These are phyloP conservation scores for Sporormia fimetaria DNA, from an alignment of 495 filamentous ascomycete genomes.

Conservation along the genomic window DNA sequence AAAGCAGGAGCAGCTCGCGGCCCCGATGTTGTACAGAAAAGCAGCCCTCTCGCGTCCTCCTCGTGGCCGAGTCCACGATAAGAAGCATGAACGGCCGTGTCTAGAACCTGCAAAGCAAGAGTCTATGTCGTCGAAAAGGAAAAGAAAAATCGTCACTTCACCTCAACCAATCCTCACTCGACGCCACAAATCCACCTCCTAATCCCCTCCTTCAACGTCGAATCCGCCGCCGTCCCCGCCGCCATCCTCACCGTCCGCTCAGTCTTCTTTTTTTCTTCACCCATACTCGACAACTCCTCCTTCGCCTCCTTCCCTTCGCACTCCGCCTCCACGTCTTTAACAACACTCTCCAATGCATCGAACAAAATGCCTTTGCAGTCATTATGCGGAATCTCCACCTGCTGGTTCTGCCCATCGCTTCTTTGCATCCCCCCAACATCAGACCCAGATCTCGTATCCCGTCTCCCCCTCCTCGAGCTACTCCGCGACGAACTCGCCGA, in stretches of 20 bases:
- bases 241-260: too few species aligned
- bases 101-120: slow-evolving; percentile 6
- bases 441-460: slow-evolving; percentile 14
- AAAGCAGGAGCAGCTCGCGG: too few species aligned
- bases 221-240: slow-evolving; percentile 35
- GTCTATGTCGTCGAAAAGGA: background rate
- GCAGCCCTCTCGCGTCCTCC: background rate
- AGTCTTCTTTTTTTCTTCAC: slow-evolving; percentile 8
- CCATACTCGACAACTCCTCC: background rate
- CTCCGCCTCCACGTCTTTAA: slow-evolving; percentile 48
- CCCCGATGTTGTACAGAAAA: too few species aligned
- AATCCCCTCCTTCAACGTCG: slow-evolving; percentile 52
- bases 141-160: background rate
- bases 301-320: slow-evolving; percentile 35
- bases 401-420: too few species aligned
- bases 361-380: slow-evolving; percentile 53
- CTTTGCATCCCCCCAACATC: too few species aligned
- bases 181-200: slow-evolving; percentile 52
- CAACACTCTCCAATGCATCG: slow-evolving; percentile 53
- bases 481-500: slow-evolving; percentile 25
- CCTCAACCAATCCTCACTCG: too few species aligned
- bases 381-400: slow-evolving; percentile 41
- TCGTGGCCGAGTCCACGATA: background rate
- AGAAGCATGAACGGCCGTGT: background rate
- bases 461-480: slow-evolving; percentile 20